Percentiles rank a stretch among this genome's conserved stretches.
These are phyloP conservation scores for Dalbergia cochinchinensis DNA, from an alignment of 306 rosid genomes.

Conservation along the genomic window DNA sequence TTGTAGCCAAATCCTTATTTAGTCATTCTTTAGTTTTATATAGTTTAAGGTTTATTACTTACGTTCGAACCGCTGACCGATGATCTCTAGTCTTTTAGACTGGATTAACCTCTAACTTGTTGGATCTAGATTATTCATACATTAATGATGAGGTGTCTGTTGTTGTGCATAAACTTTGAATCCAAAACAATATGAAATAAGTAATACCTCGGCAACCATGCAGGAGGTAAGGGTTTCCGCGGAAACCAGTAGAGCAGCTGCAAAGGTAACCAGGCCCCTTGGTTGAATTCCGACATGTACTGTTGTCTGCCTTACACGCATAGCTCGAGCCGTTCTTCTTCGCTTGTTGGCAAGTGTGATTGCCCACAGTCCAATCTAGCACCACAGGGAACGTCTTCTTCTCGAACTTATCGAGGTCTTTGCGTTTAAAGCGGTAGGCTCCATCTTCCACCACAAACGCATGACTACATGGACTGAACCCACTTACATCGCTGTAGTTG, in stretches of 20 bases:
- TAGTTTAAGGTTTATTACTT: too few relatives aligned
- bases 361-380: conserved; percentile 49
- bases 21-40: too few relatives aligned
- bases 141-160: too few relatives aligned
- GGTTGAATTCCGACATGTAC: conserved; percentile 12
- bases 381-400: neutral
- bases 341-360: conserved; percentile 29
- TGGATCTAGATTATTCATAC: too few relatives aligned
- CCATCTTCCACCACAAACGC: neutral
- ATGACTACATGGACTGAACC: conserved; percentile 41
- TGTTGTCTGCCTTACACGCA: conserved; percentile 35
- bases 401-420: neutral
- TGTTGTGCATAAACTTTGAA: too few relatives aligned
- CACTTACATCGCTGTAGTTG: neutral
- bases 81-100: too few relatives aligned
- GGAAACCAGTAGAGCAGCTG: conserved; percentile 21
- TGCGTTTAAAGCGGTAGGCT: neutral
- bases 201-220: neutral
- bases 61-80: too few relatives aligned
- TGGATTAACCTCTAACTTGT: too few relatives aligned
- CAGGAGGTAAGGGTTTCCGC: conserved; percentile 23
- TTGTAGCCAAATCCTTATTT: too few relatives aligned
- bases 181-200: too few relatives aligned
- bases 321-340: neutral
- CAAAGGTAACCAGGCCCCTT: conserved; percentile 44